Base-by-base conservation (phyloP, 1,284 basidiomycete genomes). In the Puccinia horiana region DNA sequence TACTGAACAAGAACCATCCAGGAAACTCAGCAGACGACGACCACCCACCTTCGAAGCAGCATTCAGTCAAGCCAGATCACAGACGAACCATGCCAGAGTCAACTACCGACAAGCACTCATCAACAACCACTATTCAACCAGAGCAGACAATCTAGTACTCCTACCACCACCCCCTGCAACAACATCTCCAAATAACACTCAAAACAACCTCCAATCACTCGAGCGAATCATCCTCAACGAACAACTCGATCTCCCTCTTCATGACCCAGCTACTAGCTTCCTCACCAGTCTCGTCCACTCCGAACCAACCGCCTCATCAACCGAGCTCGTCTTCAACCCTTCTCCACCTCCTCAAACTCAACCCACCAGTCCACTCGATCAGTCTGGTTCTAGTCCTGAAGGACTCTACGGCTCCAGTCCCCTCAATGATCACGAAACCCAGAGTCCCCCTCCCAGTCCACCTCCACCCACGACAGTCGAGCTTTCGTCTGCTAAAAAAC, bases 41-140 rank as follows among this genome's bases (percentile, higher is more conserved):
- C 76, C 76, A 32, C 76, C 63, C 44, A 67, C 42, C 20, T 78
- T 78, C 65, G 61, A 78, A 52, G 63, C 54, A 20, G 76, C 76
- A 2, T 78, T 78, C 44, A 78, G 76, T 54, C 76, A 78, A 54
- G 20, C 76, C 18, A 37, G 76, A 3, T 44, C 65, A 58, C 56
- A n/a, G 8, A 6, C n/a, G 6, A 58, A 58, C 56, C 56, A 58
- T 29, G n/a, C 2, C n/a, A 58, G n/a, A n/a, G 56, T 49, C 42
- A 73, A 73, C 70, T 52, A 47, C 44, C 40, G 49, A 14, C 70
- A 73, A 16, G 47, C 37, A 44, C 63, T 44, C 63, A 67, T 40
- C 63, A 44, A 40, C 63, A 67, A 40, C 35, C n/a, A 67, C 63
- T n/a, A 58, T n/a, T 26, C 56, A 29, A 26, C 2, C n/a, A 58